These are phyloP conservation scores for Malus asiatica DNA, from an alignment of 306 rosid genomes.

Conservation along the genomic window DNA sequence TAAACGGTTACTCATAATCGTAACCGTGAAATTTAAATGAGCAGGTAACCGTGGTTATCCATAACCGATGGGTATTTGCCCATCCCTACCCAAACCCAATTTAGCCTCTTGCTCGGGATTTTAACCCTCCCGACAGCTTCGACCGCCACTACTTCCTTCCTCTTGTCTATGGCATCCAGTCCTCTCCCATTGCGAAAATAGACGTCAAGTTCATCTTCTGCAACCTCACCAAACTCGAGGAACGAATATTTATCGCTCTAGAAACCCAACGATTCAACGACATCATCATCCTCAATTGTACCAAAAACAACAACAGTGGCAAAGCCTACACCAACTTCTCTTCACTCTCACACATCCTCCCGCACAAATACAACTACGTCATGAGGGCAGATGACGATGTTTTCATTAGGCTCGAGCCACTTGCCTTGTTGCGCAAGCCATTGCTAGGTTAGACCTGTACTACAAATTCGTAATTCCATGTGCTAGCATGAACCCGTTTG, in stretches of 20 bases:
- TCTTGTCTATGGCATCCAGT: not conserved
- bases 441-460: constrained; percentile 23
- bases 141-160: no score
- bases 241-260: not conserved
- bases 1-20: no score
- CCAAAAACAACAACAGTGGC: constrained; percentile 25
- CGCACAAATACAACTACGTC: constrained; percentile 4
- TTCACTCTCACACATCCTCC: constrained; percentile 3
- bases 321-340: constrained; percentile 31
- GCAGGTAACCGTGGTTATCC: no score
- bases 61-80: no score
- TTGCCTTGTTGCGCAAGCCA: constrained; percentile 18
- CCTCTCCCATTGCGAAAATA: constrained; percentile 12
- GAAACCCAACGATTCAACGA: constrained; percentile 18
- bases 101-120: constrained; percentile 23
- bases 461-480: constrained; percentile 30
- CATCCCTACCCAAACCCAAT: not conserved
- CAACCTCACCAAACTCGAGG: constrained; percentile 22
- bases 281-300: constrained; percentile 24
- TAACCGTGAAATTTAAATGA: no score
- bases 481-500: constrained; percentile 6
- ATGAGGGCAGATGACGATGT: constrained; percentile 28
- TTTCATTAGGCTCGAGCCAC: constrained; percentile 16
- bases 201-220: constrained; percentile 24
- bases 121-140: not conserved